Conservation (phyloP, 305 asterid genomes). For the Fraxinus sp. region DNA sequence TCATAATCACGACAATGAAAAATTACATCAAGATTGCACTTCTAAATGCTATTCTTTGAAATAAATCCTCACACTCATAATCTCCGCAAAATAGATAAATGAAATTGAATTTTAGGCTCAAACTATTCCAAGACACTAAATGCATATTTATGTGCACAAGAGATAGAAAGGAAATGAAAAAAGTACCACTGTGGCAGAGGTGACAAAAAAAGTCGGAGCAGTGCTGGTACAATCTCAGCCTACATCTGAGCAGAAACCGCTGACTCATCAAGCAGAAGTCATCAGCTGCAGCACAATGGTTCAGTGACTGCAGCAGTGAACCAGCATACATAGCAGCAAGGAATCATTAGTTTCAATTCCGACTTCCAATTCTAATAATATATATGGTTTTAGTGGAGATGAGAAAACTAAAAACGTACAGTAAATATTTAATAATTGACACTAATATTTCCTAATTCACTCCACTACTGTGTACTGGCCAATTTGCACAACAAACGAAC, state of each 20-base stretch:
- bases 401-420: background rate
- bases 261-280: conserved; percentile 25
- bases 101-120: background rate
- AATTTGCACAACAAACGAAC: background rate
- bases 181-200: conserved; percentile 67
- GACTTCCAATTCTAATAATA: conserved; percentile 11
- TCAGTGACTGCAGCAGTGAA: conserved; percentile 22
- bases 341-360: conserved; percentile 8
- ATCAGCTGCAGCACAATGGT: conserved; percentile 33
- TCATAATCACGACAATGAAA: background rate
- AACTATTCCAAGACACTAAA: background rate
- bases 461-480: background rate
- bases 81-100: background rate
- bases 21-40: background rate
- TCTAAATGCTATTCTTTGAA: background rate
- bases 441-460: background rate
- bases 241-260: conserved; percentile 19
- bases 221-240: conserved; percentile 35
- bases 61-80: background rate
- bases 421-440: background rate
- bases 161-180: background rate
- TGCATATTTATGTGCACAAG: background rate
- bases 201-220: conserved; percentile 79
- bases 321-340: conserved; percentile 23
- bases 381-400: background rate